A percentile compares a stretch with the other conserved stretches of the same genome.
phyloP scores from a whole-genome alignment of 805 yeast genomes.

The Pichia phayaonensis region DNA sequence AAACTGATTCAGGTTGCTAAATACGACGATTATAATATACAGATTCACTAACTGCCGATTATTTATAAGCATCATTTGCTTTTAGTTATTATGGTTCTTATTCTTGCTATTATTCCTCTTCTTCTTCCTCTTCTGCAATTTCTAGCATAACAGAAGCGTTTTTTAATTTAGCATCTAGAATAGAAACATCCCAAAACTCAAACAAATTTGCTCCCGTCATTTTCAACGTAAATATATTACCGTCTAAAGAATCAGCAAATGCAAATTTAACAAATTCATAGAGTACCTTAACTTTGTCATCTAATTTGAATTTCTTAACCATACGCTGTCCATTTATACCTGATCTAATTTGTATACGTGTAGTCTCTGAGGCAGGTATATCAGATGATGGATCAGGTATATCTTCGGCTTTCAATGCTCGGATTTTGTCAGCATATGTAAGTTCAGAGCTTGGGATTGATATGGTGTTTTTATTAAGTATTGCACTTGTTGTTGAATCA shows the following conservation, averaged over 20 bases:
- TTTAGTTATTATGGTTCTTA: too few species aligned
- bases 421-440: constrained; percentile 15
- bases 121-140: constrained; percentile 25
- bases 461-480: constrained; percentile 11
- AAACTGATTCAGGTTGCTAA: too few species aligned
- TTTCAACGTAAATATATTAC: constrained; percentile 46
- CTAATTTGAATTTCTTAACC: constrained; percentile 56
- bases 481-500: constrained; percentile 1
- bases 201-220: constrained; percentile 54
- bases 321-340: constrained; percentile 74
- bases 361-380: constrained; percentile 41
- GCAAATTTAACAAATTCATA: constrained; percentile 63
- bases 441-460: constrained; percentile 4
- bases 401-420: constrained; percentile 22
- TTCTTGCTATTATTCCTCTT: background rate
- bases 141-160: constrained; percentile 79
- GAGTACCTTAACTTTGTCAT: constrained; percentile 51
- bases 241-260: constrained; percentile 35
- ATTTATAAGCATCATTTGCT: too few species aligned
- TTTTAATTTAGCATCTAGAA: constrained; percentile 69
- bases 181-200: constrained; percentile 43
- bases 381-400: constrained; percentile 56
- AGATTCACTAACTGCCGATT: too few species aligned
- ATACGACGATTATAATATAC: too few species aligned
- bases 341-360: constrained; percentile 81